These are phyloP conservation scores for Phytophthora citrophthora DNA, from an alignment of 352 stramenopile genomes.

Conservation along the genomic window DNA sequence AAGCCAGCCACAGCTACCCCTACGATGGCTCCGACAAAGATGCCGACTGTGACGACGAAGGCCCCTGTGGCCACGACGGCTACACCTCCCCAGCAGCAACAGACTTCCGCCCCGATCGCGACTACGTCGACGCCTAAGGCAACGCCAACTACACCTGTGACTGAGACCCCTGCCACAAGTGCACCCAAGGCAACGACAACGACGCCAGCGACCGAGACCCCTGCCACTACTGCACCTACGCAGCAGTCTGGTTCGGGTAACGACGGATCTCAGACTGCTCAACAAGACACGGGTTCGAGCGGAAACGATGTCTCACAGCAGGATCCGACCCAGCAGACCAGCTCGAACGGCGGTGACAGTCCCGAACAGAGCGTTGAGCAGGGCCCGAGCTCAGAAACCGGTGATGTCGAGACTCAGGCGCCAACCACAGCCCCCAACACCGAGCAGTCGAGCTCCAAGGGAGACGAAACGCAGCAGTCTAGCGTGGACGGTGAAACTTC, in stretches of 20 bases:
- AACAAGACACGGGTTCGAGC: conserved; percentile 3
- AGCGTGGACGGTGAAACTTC: conserved; percentile 14
- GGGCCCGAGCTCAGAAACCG: conserved; percentile 1
- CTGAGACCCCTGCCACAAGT: conserved; percentile 1
- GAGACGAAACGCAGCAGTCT: conserved; percentile 17
- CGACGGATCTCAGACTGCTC: conserved; percentile 5
- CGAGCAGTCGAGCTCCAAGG: conserved; percentile 8
- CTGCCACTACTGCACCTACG: conserved; percentile 1
- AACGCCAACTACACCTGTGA: not conserved
- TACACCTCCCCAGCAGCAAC: conserved; percentile 2
- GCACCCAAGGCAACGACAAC: not conserved
- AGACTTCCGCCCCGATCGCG: conserved; percentile 8
- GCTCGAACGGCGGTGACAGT: conserved; percentile 8
- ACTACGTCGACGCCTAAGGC: conserved; percentile 3
- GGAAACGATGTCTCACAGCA: not conserved
- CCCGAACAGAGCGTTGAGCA: conserved; percentile 9
- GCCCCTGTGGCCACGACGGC: conserved; percentile 4
- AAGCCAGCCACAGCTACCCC: not conserved
- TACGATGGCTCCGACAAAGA: conserved; percentile 9
- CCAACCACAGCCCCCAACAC: conserved; percentile 6
- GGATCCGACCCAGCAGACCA: conserved; percentile 7
- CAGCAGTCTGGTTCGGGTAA: conserved; percentile 9
- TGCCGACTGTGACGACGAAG: conserved; percentile 2
- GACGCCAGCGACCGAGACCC: not conserved
- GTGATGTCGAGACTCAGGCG: conserved; percentile 3